phyloP scores from a whole-genome alignment of 805 yeast species.

The Candida ipomoeae region DNA sequence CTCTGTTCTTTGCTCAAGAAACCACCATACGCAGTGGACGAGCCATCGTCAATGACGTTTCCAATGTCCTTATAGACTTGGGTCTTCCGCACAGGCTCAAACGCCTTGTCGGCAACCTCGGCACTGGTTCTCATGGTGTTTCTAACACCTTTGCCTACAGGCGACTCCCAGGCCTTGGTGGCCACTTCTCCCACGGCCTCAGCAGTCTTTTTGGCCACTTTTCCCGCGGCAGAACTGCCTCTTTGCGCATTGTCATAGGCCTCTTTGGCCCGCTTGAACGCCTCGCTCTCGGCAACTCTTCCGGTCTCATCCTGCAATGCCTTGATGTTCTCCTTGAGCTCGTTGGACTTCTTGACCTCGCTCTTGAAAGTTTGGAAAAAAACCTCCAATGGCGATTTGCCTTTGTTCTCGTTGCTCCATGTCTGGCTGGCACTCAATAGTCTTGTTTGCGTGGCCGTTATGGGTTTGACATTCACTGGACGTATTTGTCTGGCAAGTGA shows the following conservation, averaged over 20 bases:
- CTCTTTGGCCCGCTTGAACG: constrained; percentile 87
- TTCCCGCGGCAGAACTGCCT: constrained; percentile 60
- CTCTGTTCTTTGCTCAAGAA: constrained; percentile 83
- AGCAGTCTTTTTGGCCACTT: constrained; percentile 85
- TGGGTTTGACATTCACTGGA: constrained; percentile 4
- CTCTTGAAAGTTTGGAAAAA: constrained; percentile 86
- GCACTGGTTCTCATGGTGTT: constrained; percentile 79
- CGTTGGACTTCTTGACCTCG: constrained; percentile 89
- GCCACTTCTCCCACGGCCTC: constrained; percentile 89
- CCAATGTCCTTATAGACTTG: constrained; percentile 83
- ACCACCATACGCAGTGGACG: constrained; percentile 86
- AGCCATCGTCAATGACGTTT: constrained; percentile 89
- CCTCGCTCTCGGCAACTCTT: constrained; percentile 87
- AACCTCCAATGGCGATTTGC: constrained; percentile 78
- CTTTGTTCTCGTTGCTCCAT: constrained; percentile 14
- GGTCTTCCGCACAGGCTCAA: constrained; percentile 92
- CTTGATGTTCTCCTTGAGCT: constrained; percentile 87
- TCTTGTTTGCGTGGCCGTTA: constrained; percentile 4
- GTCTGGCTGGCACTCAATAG: constrained; percentile 11
- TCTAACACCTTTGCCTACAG: constrained; percentile 86
- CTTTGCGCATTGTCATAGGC: constrained; percentile 85
- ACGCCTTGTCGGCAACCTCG: constrained; percentile 77
- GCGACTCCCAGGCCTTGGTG: constrained; percentile 91
- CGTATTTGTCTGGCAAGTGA: constrained; percentile 12
- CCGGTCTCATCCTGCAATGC: constrained; percentile 96